A percentile compares a stretch with the other conserved stretches of the same genome.
Evolutionary conservation across 2,329 filamentous ascomycete species (phyloP).

Genomic region (Tolypocladium capitatum): DNA sequence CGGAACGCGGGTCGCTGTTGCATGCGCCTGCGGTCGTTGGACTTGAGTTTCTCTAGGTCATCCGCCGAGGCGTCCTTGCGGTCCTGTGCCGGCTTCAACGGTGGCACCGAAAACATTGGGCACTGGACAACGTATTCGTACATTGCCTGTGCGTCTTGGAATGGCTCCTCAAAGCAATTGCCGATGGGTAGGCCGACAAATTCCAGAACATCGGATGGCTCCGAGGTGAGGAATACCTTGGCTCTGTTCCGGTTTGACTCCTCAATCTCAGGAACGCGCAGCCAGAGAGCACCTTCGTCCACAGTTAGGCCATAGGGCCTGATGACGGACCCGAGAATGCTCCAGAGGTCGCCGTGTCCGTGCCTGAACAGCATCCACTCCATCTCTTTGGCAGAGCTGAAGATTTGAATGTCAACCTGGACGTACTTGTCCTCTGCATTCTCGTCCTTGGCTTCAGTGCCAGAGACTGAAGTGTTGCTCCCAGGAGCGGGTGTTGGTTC

Average conservation of each 20-base stretch:
- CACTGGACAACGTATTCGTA: slow-evolving; percentile 48
- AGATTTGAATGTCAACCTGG: slow-evolving; percentile 57
- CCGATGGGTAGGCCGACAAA: slow-evolving; percentile 48
- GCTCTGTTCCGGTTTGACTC: slow-evolving; percentile 38
- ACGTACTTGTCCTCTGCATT: slow-evolving; percentile 25
- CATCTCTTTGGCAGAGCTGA: slow-evolving; percentile 25
- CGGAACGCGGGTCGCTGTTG: slow-evolving; percentile 41
- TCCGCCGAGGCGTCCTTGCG: slow-evolving; percentile 5
- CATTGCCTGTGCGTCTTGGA: slow-evolving; percentile 39
- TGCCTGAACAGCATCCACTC: slow-evolving; percentile 56
- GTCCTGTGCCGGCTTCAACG: slow-evolving; percentile 7
- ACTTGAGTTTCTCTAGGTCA: slow-evolving; percentile 26
- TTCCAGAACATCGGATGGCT: slow-evolving; percentile 39
- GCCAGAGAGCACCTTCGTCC: slow-evolving; percentile 47
- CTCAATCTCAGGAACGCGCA: slow-evolving; percentile 60
- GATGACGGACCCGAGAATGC: slow-evolving; percentile 48
- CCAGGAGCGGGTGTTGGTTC: not conserved
- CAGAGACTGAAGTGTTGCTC: not conserved
- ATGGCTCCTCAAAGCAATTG: slow-evolving; percentile 38
- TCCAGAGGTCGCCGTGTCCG: slow-evolving; percentile 60
- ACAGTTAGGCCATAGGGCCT: slow-evolving; percentile 52
- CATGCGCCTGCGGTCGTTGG: slow-evolving; percentile 45
- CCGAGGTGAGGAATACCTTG: slow-evolving; percentile 44
- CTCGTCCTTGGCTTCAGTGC: not conserved
- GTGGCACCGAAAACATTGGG: slow-evolving; percentile 40